Evolutionary conservation across 371 early-diverging fungal species (phyloP).

Genomic region (Zychaea mexicana): DNA sequence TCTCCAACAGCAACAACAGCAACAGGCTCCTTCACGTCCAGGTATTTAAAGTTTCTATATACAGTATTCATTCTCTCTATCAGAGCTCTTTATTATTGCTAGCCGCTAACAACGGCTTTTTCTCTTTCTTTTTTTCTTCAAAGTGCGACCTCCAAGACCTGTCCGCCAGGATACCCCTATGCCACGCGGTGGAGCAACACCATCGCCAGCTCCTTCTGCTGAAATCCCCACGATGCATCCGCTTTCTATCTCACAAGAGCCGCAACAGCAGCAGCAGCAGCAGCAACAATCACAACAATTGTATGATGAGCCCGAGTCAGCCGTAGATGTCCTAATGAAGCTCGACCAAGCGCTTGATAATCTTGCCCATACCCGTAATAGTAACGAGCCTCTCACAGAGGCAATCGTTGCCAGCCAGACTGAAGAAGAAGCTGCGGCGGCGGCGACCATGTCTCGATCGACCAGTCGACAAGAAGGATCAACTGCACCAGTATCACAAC

Average conservation of each 20-base stretch:
- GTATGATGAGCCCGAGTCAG: conserved; percentile 22
- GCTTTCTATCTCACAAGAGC: background rate
- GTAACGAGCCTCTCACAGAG: conserved; percentile 27
- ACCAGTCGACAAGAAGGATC: background rate
- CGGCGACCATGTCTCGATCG: background rate
- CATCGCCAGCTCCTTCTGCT: background rate
- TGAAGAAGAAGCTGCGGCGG: background rate
- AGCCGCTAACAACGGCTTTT: too few relatives aligned
- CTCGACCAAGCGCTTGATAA: conserved; percentile 26
- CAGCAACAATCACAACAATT: background rate
- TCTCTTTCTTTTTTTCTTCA: too few relatives aligned
- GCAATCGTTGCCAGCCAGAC: conserved; percentile 19
- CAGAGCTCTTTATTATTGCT: background rate
- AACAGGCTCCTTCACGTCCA: conserved; percentile 13
- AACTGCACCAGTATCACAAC: background rate
- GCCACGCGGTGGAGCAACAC: conserved; percentile 15
- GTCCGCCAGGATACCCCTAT: conserved; percentile 50
- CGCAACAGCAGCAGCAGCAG: conserved; percentile 4
- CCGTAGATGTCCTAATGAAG: conserved; percentile 23
- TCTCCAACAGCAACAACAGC: background rate
- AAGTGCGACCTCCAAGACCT: conserved; percentile 36
- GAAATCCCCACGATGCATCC: conserved; percentile 5
- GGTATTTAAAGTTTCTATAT: conserved; percentile 11
- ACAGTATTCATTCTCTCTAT: conserved; percentile 9
- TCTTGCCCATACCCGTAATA: conserved; percentile 24